These are phyloP conservation scores for Venturia nashicola DNA, from an alignment of 2,329 filamentous ascomycete species.

Conservation along the genomic window DNA sequence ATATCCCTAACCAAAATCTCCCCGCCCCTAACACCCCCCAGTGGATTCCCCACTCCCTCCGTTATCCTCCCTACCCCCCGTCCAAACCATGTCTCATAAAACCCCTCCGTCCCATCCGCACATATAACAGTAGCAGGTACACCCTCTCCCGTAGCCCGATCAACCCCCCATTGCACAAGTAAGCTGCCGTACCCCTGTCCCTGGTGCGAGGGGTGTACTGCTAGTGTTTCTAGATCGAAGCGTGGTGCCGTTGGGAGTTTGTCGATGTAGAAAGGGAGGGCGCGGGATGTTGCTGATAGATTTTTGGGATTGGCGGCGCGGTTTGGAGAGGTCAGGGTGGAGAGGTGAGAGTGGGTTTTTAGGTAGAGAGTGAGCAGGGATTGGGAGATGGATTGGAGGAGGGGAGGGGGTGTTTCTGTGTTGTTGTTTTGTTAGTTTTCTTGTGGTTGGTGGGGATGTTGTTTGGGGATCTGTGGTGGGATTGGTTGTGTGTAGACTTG, in stretches of 20 bases:
- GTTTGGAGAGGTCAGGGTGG: not conserved
- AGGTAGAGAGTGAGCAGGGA: not conserved
- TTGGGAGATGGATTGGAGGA: not conserved
- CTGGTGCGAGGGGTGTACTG: conserved; percentile 29
- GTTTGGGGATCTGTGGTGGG: too few relatives aligned
- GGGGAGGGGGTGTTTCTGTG: too few relatives aligned
- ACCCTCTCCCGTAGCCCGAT: conserved; percentile 23
- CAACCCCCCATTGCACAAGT: conserved; percentile 28
- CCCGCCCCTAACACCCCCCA: conserved; percentile 20
- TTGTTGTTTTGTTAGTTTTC: too few relatives aligned
- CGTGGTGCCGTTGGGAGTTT: conserved; percentile 20
- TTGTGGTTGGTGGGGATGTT: too few relatives aligned
- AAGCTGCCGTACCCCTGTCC: conserved; percentile 23
- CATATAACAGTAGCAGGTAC: conserved; percentile 29
- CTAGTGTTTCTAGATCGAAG: conserved; percentile 28
- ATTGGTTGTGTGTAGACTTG: not conserved
- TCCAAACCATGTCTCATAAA: conserved; percentile 27
- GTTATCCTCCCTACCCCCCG: conserved; percentile 20
- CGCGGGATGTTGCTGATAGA: conserved; percentile 12
- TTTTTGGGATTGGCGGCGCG: conserved; percentile 13
- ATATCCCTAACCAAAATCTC: conserved; percentile 18
- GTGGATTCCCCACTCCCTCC: conserved; percentile 22
- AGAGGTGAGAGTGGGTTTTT: not conserved
- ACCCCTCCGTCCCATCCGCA: conserved; percentile 27
- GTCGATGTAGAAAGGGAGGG: conserved; percentile 13